Base-by-base conservation (phyloP, 2,329 filamentous ascomycete genomes). In the Clonostachys byssicola region DNA sequence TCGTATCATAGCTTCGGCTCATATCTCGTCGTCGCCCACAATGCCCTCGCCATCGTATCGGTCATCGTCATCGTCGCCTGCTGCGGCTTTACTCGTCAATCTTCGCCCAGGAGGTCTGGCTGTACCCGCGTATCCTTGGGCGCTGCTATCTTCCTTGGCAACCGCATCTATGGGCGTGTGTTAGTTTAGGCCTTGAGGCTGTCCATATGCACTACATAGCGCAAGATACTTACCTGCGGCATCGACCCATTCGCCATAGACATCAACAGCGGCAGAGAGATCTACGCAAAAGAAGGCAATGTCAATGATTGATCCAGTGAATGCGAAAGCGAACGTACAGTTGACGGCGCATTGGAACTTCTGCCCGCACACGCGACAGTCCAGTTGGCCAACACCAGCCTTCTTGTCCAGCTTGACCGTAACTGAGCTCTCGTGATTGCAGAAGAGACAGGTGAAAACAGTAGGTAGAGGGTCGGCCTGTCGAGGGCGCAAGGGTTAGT, bases 191-290 rank as follows among this genome's bases (percentile, higher is more conserved):
- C 23, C 23, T 47, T 18, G 38, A 34, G 34, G 30, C 38, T n/a
- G 23, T 16, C 17, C 40, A 20, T 43, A 45, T 47, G 23, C 23
- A 30, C 23, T 18, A 9, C 5, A 16, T 42, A 40, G 42, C 49
- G 18, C 41, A 12, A 39, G 49, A 41, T 34, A 40, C 16, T n/a
- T 41, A 82, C 80, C 76, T 53, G 80, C 74, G 53, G 94, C 94
- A 70, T 99, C 94, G 53, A 99, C 89, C 94, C 94, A 99, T 67
- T 97, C 94, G 34, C 89, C 89, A 63, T 99, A 99, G 8, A 99
- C 92, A 63, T 99, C 94, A 42, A 99, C 91, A 1, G 90, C 82
- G 13, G 88, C 89, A 23, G 89, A 95, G 23, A 97, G 83, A 66
- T 95, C 90, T 95, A 43, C 13, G 42, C 34, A 13, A 23, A 42